A percentile compares a stretch with the other conserved stretches of the same genome.
Conservation (phyloP, 2,329 filamentous ascomycete genomes). For the Pseudomassariella vexata region DNA sequence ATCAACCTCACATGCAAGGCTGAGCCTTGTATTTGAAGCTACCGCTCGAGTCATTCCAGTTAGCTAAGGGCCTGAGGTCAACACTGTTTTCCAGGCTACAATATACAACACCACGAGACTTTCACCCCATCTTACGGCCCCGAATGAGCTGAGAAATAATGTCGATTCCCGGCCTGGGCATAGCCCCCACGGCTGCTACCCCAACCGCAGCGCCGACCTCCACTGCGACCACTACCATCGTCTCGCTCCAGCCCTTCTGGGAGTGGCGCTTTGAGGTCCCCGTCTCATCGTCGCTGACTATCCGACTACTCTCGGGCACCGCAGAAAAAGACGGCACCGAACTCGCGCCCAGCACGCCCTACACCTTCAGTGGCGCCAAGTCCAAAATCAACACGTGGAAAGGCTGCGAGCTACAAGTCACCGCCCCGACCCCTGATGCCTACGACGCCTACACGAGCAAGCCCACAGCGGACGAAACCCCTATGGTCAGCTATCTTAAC, state of each 20-base stretch:
- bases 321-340: constrained; percentile 96
- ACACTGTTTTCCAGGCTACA: too few species aligned
- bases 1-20: too few species aligned
- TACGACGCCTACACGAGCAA: constrained; percentile 52
- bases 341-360: constrained; percentile 72
- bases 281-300: constrained; percentile 32
- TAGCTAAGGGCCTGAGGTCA: too few species aligned
- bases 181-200: constrained; percentile 14
- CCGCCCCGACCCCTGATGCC: constrained; percentile 42
- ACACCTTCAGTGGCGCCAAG: constrained; percentile 76
- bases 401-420: constrained; percentile 79
- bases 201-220: constrained; percentile 24
- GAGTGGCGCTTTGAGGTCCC: constrained; percentile 79
- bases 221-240: constrained; percentile 34
- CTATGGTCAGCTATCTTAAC: constrained; percentile 75
- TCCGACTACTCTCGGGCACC: constrained; percentile 69
- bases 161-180: constrained; percentile 69
- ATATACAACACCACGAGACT: too few species aligned
- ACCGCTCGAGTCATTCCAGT: too few species aligned
- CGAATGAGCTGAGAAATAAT: constrained; percentile 32
- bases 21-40: too few species aligned
- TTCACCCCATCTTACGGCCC: too few species aligned
- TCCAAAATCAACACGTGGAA: constrained; percentile 89
- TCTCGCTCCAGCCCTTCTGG: constrained; percentile 55
- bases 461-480: constrained; percentile 70